phyloP scores from a whole-genome alignment of 169 alveolate species.

The Cystoisospora suis region DNA sequence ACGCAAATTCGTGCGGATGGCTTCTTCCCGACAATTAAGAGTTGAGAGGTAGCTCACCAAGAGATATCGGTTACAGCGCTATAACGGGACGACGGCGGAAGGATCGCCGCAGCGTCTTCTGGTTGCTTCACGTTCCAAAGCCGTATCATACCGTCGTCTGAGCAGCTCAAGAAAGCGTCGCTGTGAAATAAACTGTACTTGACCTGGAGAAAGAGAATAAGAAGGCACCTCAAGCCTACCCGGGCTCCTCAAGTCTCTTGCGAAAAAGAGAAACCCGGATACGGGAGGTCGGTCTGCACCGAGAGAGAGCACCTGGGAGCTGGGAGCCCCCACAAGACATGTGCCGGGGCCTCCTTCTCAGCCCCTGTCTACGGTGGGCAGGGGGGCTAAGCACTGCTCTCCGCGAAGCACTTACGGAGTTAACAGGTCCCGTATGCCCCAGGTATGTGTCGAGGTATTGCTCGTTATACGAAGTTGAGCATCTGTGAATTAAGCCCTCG shows the following conservation, averaged over 20 bases:
- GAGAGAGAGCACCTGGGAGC: neutral
- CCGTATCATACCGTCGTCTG: slow-evolving; percentile 93
- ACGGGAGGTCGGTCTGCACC: too few relatives aligned
- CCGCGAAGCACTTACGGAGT: slow-evolving; percentile 72
- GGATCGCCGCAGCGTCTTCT: slow-evolving; percentile 53
- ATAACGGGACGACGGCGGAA: slow-evolving; percentile 14
- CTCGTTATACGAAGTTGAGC: slow-evolving; percentile 89
- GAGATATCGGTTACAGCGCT: slow-evolving; percentile 59
- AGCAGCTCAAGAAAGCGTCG: slow-evolving; percentile 84
- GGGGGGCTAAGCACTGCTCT: neutral
- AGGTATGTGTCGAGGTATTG: slow-evolving; percentile 88
- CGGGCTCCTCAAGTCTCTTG: neutral
- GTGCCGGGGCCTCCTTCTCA: neutral
- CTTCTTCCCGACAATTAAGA: slow-evolving; percentile 73
- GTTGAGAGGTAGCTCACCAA: slow-evolving; percentile 60
- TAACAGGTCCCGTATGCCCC: slow-evolving; percentile 93
- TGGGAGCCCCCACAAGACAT: neutral
- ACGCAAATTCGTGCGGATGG: slow-evolving; percentile 76
- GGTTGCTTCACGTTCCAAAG: slow-evolving; percentile 85
- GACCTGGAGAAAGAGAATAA: slow-evolving; percentile 13
- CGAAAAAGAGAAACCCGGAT: too few relatives aligned
- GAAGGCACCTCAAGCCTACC: neutral
- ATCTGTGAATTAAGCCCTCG: slow-evolving; percentile 90
- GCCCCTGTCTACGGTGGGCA: neutral
- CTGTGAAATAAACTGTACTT: slow-evolving; percentile 86